Base-by-base conservation (phyloP, 257 asterid genomes). In the Solanum megistacrolobum region DNA sequence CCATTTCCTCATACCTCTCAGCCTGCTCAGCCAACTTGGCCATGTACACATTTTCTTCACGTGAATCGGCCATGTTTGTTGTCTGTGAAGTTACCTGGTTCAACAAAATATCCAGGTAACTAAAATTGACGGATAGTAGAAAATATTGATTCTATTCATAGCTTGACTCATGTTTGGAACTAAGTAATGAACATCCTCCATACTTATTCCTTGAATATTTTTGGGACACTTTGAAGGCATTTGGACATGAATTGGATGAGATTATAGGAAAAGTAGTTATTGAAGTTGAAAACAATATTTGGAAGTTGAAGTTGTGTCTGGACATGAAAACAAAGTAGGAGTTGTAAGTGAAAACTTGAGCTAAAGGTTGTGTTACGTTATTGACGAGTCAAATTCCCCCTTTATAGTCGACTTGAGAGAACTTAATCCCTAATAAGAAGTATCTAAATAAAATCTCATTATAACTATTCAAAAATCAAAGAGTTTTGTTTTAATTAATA, bases 1-100 rank as follows among this genome's bases (percentile, higher is more conserved):
- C 78, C 89, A 88, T 88, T 84, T 88, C 89, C 87, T 88, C 89
- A 71, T 88, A 88, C 87, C 87, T 62, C 87, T 88, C 89, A 36
- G 89, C 89, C 68, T 88, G 87, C 58, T 88, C 89, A 29, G 87
- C 89, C 58, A 88, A 72, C 76, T 88, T 88, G 87, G 89, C 89
- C 89, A 83, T 83, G 87, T 88, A 88, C 84, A 88, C 89, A 83
- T 88, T 83, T 74, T 71, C 89, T 75, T 88, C 87, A 3, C 87
- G 89, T 31, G 87, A 83, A 35, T 86, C 84, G 5, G 52, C 88
- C 89, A 88, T 88, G 65, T 71, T 71, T 69, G 71, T 48, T n/a
- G 34, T 71, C 31, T 71, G 21, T 58, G 23, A 79, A 41, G 66
- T 32, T 83, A 71, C 31, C 83, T 29, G 85, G 29, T 68, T 34